Evolutionary conservation across 176 grass and related monocot species (phyloP).

Genomic region (Juncus effusus): DNA sequence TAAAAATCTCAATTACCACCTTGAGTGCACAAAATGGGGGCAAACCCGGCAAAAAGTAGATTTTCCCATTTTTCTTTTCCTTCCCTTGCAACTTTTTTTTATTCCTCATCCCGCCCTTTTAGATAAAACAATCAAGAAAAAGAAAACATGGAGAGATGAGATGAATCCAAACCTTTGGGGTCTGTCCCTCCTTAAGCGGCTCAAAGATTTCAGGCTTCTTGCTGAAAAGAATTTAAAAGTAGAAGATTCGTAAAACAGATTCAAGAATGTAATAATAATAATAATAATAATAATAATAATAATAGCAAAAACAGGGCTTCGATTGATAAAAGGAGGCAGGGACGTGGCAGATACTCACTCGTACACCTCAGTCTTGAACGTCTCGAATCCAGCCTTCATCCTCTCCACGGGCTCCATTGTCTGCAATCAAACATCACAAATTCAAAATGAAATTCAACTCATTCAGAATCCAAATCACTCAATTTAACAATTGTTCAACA

Average conservation of each 20-base stretch:
- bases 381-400: conserved; percentile 56
- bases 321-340: not conserved
- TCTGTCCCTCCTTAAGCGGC: conserved; percentile 59
- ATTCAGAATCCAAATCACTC: not conserved
- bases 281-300: not conserved
- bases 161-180: conserved; percentile 52
- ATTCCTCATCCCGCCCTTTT: no score
- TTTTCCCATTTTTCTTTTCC: no score
- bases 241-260: not conserved
- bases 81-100: no score
- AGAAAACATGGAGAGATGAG: not conserved
- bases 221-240: conserved; percentile 30
- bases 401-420: conserved; percentile 59
- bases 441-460: conserved; percentile 4
- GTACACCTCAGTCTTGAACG: conserved; percentile 75
- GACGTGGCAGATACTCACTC: conserved; percentile 39
- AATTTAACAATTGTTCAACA: not conserved
- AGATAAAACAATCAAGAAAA: not conserved
- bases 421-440: conserved; percentile 31
- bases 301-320: no score
- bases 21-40: no score
- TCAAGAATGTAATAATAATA: not conserved
- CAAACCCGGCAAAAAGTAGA: no score
- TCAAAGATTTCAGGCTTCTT: conserved; percentile 73
- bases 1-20: no score